phyloP scores from a whole-genome alignment of 805 yeast genomes.

The Yamadazyma laniorum region DNA sequence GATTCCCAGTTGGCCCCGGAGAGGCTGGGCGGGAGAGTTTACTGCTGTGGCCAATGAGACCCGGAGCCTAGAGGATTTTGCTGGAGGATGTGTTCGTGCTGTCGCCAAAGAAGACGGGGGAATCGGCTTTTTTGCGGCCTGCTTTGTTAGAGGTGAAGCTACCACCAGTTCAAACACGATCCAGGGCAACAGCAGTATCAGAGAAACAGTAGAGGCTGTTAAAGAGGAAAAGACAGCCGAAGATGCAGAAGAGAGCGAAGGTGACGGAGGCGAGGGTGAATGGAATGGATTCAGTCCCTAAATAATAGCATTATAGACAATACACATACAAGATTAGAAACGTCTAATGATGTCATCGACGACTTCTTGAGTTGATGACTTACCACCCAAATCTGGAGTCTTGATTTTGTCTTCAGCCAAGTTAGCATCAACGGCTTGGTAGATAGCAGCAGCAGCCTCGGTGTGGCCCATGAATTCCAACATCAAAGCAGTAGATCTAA shows the following conservation, averaged over 20 bases:
- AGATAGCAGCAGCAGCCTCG: constrained; percentile 86
- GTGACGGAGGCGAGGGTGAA: constrained; percentile 1
- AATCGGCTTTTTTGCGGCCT: constrained; percentile 97
- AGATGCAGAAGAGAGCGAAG: constrained; percentile 1
- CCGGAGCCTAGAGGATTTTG: constrained; percentile 42
- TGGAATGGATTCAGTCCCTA: constrained; percentile 18
- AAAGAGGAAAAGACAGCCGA: background rate
- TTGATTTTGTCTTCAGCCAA: constrained; percentile 71
- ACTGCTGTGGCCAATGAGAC: constrained; percentile 45
- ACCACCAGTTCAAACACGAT: background rate
- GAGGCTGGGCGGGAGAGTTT: constrained; percentile 78
- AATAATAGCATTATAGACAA: background rate
- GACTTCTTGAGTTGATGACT: constrained; percentile 82
- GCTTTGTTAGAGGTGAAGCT: constrained; percentile 54
- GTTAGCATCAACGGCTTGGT: constrained; percentile 93
- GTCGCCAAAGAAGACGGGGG: constrained; percentile 92
- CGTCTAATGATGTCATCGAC: constrained; percentile 72
- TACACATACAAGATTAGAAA: constrained; percentile 27
- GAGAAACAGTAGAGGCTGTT: background rate
- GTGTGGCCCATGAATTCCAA: constrained; percentile 93
- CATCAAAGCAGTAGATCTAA: constrained; percentile 94
- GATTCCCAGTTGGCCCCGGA: constrained; percentile 79
- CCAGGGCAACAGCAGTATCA: background rate
- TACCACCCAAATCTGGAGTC: constrained; percentile 97
- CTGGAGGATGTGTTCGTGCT: constrained; percentile 85